Percentiles rank a stretch among this genome's conserved stretches.
phyloP scores from a whole-genome alignment of 768 basidiomycete species.

The Brasilioporus rufonigricans region DNA sequence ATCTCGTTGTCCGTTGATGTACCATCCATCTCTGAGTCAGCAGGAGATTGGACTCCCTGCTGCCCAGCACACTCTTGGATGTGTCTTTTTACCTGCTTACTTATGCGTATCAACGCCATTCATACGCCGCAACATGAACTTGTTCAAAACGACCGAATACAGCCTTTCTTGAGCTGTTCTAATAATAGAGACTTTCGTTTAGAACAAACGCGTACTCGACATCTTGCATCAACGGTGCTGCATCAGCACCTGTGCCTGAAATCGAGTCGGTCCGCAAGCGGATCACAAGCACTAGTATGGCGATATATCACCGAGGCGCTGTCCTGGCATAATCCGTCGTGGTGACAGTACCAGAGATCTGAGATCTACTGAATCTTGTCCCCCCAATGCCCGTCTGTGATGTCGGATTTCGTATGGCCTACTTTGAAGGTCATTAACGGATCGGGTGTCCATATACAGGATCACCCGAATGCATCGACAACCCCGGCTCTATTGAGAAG shows the following conservation, averaged over 20 bases:
- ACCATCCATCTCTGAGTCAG: too few species aligned
- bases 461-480: background rate
- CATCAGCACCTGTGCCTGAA: background rate
- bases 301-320: background rate
- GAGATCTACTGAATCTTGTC: background rate
- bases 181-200: background rate
- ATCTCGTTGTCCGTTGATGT: too few species aligned
- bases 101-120: too few species aligned
- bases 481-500: background rate
- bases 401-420: background rate
- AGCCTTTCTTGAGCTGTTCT: background rate
- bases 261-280: background rate
- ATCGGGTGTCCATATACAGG: too few species aligned
- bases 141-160: too few species aligned
- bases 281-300: background rate
- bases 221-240: too few species aligned
- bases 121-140: too few species aligned
- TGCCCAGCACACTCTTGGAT: too few species aligned
- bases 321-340: background rate
- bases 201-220: background rate
- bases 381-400: background rate
- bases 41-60: too few species aligned
- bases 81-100: too few species aligned
- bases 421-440: background rate
- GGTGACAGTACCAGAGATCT: background rate